phyloP scores from a whole-genome alignment of 805 yeast species.

The Aciculoconidium aculeatum region DNA sequence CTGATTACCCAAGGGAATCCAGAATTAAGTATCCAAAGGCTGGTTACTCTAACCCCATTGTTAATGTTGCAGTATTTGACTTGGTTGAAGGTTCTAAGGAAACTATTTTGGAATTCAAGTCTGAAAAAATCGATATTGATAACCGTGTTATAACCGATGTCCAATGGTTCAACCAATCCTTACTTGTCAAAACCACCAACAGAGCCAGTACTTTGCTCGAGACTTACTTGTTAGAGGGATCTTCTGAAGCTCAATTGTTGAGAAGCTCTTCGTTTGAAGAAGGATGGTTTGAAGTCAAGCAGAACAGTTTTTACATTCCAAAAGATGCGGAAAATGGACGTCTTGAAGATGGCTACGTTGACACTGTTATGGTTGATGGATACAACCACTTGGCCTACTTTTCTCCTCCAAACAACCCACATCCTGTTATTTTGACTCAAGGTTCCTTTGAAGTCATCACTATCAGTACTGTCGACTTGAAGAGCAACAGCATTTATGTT shows the following conservation, averaged over 20 bases:
- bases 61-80: slow-evolving; percentile 42
- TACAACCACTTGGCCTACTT: slow-evolving; percentile 80
- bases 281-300: slow-evolving; percentile 54
- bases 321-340: slow-evolving; percentile 29
- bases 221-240: slow-evolving; percentile 39
- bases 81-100: slow-evolving; percentile 16
- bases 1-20: slow-evolving; percentile 43
- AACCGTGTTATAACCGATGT: slow-evolving; percentile 58
- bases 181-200: slow-evolving; percentile 58
- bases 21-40: slow-evolving; percentile 67
- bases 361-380: slow-evolving; percentile 56
- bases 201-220: slow-evolving; percentile 54
- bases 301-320: slow-evolving; percentile 31
- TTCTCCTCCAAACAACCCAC: slow-evolving; percentile 50
- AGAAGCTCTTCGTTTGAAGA: slow-evolving; percentile 44
- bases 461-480: slow-evolving; percentile 54
- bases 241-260: slow-evolving; percentile 26
- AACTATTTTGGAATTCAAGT: slow-evolving; percentile 10
- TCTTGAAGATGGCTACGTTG: slow-evolving; percentile 65
- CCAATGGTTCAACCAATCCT: slow-evolving; percentile 47
- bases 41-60: slow-evolving; percentile 55
- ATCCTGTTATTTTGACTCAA: slow-evolving; percentile 46
- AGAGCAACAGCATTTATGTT: slow-evolving; percentile 49
- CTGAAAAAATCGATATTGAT: slow-evolving; percentile 20
- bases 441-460: slow-evolving; percentile 91